Evolutionary conservation across 1,284 basidiomycete genomes (phyloP), one percentile per base, ranked within the genome.

Genomic region (Tilletia setariae): DNA sequence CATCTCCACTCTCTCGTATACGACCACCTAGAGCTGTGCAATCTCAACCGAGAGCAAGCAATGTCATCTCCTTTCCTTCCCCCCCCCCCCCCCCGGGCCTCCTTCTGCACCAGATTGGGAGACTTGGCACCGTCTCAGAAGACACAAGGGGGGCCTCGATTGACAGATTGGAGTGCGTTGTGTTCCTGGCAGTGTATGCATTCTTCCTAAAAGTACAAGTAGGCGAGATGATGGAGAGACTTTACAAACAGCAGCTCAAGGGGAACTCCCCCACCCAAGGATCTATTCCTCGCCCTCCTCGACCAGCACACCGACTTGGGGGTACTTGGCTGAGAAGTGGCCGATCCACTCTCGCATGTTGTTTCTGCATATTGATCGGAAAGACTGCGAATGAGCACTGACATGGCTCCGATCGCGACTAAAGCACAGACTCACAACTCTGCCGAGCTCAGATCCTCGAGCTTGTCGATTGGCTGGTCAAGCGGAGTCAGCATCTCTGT

Each of bases 401-500:
- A n/a, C n/a, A n/a, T n/a, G n/a, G n/a, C n/a, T n/a, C n/a, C n/a
- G n/a, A n/a, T n/a, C n/a, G 63, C 13, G 35, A 40, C 25, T 30
- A 32, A 28, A 47, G 15, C 43, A 13, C n/a, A 35, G 13, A 86
- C 91, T 79, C 81, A 95, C 93, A 93, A 88, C 83, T 97, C 94
- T 62, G 90, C 88, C 0, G 85, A 84, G 19, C 87, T 88, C 46
- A 96, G 86, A 79, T 94, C 91, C 1, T 87, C 84, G 7, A 96
- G 86, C 74, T 88, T 89, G 84, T 96, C 94, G 35, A 95, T 85
- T 1, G 92, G 91, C 83, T 92, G 86, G 83, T 94, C 92, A 15
- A 93, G 82, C 0, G 91, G 87, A 0, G 92, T 94, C 71, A 96
- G 86, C 90, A 95, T 94, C 51, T 94, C 94, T 94, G 71, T 4